phyloP scores from a whole-genome alignment of 352 stramenopile genomes.

The Globisporangium radiosum region DNA sequence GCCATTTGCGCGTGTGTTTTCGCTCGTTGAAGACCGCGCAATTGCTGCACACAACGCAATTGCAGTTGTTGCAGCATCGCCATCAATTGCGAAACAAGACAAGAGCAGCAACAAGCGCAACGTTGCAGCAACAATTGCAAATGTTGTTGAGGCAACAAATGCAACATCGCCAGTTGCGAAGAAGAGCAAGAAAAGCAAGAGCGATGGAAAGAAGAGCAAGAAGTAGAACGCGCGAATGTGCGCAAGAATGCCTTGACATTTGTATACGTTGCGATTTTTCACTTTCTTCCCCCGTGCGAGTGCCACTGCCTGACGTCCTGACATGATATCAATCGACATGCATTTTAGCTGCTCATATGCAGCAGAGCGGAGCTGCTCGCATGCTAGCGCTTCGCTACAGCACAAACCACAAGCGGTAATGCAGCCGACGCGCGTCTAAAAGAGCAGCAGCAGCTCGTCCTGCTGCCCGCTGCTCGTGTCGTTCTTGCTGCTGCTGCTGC shows the following conservation, averaged over 20 bases:
- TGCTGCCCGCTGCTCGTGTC: conserved; percentile 34
- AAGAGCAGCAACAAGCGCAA: conserved; percentile 26
- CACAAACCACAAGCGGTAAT: no score
- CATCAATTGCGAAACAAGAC: conserved; percentile 10
- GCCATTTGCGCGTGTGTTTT: conserved; percentile 69
- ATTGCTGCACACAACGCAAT: neutral
- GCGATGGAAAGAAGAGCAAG: conserved; percentile 16
- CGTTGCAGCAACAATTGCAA: neutral
- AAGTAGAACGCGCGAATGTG: neutral
- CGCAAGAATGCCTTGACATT: no score
- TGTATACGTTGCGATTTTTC: no score
- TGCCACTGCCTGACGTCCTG: no score
- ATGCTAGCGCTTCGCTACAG: no score
- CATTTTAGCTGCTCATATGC: no score
- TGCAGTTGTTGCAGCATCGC: neutral
- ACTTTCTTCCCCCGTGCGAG: no score
- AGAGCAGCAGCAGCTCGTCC: conserved; percentile 67
- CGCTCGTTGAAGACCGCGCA: conserved; percentile 46
- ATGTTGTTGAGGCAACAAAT: neutral
- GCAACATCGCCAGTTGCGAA: conserved; percentile 16
- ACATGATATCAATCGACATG: no score
- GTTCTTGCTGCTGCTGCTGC: conserved; percentile 16
- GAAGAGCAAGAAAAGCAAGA: conserved; percentile 50
- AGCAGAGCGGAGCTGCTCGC: no score
- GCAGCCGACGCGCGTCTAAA: conserved; percentile 38